phyloP scores from a whole-genome alignment of 208 protist species.

The Crithidia sp. region DNA sequence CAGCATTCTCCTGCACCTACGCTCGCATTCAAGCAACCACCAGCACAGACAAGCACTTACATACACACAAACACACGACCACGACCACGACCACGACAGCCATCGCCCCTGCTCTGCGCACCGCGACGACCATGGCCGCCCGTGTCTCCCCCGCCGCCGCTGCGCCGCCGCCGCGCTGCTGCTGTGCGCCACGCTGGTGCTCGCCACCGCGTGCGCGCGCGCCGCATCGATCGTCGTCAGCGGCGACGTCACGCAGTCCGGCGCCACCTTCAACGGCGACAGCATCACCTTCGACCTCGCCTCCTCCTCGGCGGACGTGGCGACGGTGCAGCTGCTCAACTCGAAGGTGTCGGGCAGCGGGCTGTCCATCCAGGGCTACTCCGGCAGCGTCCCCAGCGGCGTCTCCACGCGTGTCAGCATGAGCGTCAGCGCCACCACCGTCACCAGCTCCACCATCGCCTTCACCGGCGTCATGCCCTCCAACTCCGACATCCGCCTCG shows the following conservation, averaged over 20 bases:
- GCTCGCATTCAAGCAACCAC: too few relatives aligned
- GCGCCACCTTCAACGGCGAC: slow-evolving; percentile 15
- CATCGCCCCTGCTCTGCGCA: too few relatives aligned
- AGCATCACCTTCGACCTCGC: slow-evolving; percentile 19
- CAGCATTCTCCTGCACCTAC: too few relatives aligned
- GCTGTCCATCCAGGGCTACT: slow-evolving; percentile 8
- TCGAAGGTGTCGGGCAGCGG: slow-evolving; percentile 23
- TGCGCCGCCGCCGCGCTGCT: slow-evolving; percentile 18
- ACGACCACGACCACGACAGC: too few relatives aligned
- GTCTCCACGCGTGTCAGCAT: slow-evolving; percentile 18
- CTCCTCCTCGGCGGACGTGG: slow-evolving; percentile 4
- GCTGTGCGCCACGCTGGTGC: slow-evolving; percentile 27
- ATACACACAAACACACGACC: too few relatives aligned
- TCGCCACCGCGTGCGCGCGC: slow-evolving; percentile 21
- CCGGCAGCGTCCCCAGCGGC: background rate
- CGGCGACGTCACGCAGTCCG: slow-evolving; percentile 5
- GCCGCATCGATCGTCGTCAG: slow-evolving; percentile 2
- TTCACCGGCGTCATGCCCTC: slow-evolving; percentile 20
- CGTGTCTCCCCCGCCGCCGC: background rate
- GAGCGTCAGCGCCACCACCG: slow-evolving; percentile 11
- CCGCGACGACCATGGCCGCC: too few relatives aligned
- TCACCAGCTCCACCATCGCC: slow-evolving; percentile 6
- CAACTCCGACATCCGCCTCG: slow-evolving; percentile 29
- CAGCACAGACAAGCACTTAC: too few relatives aligned
- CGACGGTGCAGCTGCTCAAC: slow-evolving; percentile 22